A percentile compares a stretch with the other conserved stretches of the same genome.
Conservation (phyloP, 345 rosid species). For the Durio zibethinus region DNA sequence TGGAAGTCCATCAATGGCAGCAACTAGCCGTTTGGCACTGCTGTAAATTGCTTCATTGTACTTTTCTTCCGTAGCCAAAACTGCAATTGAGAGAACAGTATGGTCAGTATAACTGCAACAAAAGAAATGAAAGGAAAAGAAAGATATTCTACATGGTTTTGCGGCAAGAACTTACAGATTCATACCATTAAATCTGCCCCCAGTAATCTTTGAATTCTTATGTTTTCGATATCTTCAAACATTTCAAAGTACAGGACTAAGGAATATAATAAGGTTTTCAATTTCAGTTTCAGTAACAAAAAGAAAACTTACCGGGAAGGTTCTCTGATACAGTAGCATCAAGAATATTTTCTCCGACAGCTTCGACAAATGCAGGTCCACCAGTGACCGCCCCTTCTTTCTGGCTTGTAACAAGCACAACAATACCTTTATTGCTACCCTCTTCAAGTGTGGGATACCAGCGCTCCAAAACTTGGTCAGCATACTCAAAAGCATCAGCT, state of each 20-base stretch:
- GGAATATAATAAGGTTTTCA: neutral
- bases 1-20: conserved; percentile 93
- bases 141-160: too few relatives aligned
- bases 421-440: conserved; percentile 87
- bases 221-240: neutral
- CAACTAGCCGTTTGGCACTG: conserved; percentile 82
- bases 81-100: conserved; percentile 38
- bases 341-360: conserved; percentile 79
- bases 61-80: conserved; percentile 92
- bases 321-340: conserved; percentile 91
- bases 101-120: conserved; percentile 12
- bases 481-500: conserved; percentile 99
- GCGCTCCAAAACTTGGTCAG: conserved; percentile 88
- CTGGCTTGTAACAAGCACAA: conserved; percentile 86
- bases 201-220: too few relatives aligned
- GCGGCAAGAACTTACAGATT: neutral
- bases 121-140: neutral
- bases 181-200: too few relatives aligned
- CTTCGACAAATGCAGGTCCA: conserved; percentile 89
- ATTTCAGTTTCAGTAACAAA: neutral
- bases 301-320: conserved; percentile 66
- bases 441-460: conserved; percentile 94
- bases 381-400: conserved; percentile 97
- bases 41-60: conserved; percentile 84
- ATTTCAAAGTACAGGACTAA: neutral